Base-by-base conservation (phyloP, 192 early-diverging fungal species). In the Coemansia sp. region DNA sequence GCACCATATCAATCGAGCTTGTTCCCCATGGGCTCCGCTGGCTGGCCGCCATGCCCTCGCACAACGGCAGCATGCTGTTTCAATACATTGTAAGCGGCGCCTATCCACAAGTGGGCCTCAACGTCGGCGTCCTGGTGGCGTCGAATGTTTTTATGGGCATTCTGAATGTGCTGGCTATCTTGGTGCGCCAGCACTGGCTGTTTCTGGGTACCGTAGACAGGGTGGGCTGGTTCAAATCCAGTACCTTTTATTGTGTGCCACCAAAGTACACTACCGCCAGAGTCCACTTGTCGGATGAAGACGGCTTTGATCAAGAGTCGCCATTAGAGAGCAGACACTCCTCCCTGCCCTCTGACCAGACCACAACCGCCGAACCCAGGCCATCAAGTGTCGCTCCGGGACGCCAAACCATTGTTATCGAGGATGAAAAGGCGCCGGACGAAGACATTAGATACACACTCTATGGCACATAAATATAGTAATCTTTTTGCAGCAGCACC, bases 131-230 rank as follows among this genome's bases (percentile, higher is more conserved):
- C 3, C 38, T 50, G 11, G 18, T 50, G 1, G 38, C 18, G 15
- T 46, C 40, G 19, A 50, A 50, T 28, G 22, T 9, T 5, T n/a
- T 10, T 4, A 58, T 58, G 46, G 3, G 11, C 15, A 11, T 42
- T 3, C 11, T 35, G 8, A 46, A 50, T 15, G 15, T 25, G 0
- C 5, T 46, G 0, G 39, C 39, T 2, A 38, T 58, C 11, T 24
- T 40, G 10, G 26, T 57, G 8, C 34, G 55, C 14, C 55, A 57
- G 18, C 11, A 48, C 28, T 57, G 46, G 55, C 34, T 57, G 26
- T 13, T 30, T 0, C 9, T 36, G 1, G 37, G 46, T n/a, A n/a
- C 23, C 11, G 37, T 34, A 11, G 55, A 57, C 32, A 33, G 1
- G 1, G 28, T 15, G 5, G 55, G 55, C 7, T 57, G 55, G 55